These are phyloP conservation scores for Nannizziopsis barbatae DNA, from an alignment of 2,329 filamentous ascomycete genomes.

Conservation along the genomic window DNA sequence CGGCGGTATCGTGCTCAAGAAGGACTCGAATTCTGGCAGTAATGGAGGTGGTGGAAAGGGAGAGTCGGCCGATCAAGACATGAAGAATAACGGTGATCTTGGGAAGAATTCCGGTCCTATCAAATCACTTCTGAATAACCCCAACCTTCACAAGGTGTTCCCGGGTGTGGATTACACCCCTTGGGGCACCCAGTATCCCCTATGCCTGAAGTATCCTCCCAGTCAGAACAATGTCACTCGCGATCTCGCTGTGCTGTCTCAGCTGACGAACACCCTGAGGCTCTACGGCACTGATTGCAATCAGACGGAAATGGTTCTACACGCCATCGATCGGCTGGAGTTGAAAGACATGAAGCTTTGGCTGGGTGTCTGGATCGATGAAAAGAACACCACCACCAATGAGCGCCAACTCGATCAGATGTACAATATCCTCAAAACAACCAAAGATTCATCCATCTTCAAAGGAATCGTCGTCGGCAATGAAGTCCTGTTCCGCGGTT, in stretches of 20 bases:
- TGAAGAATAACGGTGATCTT: conserved; percentile 56
- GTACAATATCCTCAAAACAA: conserved; percentile 63
- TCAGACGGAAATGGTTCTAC: conserved; percentile 85
- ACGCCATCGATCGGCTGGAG: conserved; percentile 63
- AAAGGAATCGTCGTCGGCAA: conserved; percentile 54
- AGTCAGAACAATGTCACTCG: conserved; percentile 91
- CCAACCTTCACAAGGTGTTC: conserved; percentile 79
- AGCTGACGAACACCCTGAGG: conserved; percentile 76
- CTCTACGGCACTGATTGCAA: conserved; percentile 96
- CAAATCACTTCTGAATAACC: conserved; percentile 67
- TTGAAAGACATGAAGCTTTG: conserved; percentile 73
- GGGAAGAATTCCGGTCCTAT: conserved; percentile 66
- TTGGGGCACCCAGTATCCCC: conserved; percentile 78
- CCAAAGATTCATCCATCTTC: conserved; percentile 39
- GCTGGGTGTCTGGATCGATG: conserved; percentile 88
- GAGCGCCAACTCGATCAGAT: conserved; percentile 69
- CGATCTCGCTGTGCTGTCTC: conserved; percentile 78
- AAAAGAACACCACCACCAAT: conserved; percentile 78
- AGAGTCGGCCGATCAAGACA: conserved; percentile 50
- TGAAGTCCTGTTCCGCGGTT: conserved; percentile 48
- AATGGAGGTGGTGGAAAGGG: conserved; percentile 24
- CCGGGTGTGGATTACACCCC: conserved; percentile 93
- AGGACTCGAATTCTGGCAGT: conserved; percentile 18
- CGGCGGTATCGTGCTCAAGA: conserved; percentile 56
- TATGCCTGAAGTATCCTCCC: conserved; percentile 63